Conservation (phyloP, 2,329 filamentous ascomycete species). For the Penicillium nordicum region DNA sequence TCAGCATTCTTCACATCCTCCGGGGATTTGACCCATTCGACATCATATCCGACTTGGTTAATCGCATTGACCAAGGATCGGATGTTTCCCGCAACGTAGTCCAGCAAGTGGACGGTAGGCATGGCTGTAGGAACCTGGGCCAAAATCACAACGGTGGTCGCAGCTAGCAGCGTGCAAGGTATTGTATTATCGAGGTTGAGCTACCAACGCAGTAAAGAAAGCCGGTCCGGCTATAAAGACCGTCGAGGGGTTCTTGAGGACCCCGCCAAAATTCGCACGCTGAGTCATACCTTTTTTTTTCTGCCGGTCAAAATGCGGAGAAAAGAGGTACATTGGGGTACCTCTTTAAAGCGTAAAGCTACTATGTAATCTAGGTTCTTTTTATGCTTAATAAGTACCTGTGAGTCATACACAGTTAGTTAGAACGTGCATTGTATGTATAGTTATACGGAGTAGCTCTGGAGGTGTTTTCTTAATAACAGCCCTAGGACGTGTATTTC, state of each 20-base stretch:
- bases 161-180: background rate
- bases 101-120: constrained; percentile 53
- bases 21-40: constrained; percentile 86
- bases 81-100: constrained; percentile 96
- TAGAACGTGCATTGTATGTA: background rate
- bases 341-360: background rate
- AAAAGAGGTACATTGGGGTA: background rate
- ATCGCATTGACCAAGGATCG: constrained; percentile 96
- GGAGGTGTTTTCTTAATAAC: background rate
- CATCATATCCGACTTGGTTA: constrained; percentile 87
- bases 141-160: background rate
- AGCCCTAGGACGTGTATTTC: background rate
- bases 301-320: constrained; percentile 19
- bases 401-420: background rate
- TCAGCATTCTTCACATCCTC: constrained; percentile 81
- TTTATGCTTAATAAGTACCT: background rate
- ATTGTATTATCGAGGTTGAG: constrained; percentile 10
- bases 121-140: constrained; percentile 26
- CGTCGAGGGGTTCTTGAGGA: constrained; percentile 2
- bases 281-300: constrained; percentile 27
- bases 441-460: too few relatives aligned
- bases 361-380: background rate
- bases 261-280: constrained; percentile 20
- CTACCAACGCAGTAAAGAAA: background rate
- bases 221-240: background rate